A percentile compares a stretch with the other conserved stretches of the same genome.
Evolutionary conservation across 306 rosid genomes (phyloP).

Genomic region (Quercus engelmannii): DNA sequence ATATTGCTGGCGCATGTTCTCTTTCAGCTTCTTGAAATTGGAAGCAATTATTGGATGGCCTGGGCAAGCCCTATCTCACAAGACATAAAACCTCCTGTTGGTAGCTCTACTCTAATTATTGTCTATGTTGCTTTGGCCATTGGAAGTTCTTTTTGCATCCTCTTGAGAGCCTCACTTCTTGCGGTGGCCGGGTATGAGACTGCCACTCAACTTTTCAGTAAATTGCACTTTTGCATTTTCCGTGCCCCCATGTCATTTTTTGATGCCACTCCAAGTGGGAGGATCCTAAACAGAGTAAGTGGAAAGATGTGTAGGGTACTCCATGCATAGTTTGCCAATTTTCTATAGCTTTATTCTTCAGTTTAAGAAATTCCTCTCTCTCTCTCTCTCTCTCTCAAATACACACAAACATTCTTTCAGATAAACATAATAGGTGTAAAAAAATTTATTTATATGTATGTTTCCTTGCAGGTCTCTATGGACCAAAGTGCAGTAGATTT

Average conservation of each 20-base stretch:
- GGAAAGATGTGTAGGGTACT: neutral
- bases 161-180: conserved; percentile 43
- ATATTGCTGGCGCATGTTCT: conserved; percentile 62
- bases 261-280: conserved; percentile 86
- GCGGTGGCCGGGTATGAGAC: conserved; percentile 65
- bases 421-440: neutral
- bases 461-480: conserved; percentile 58
- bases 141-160: conserved; percentile 64
- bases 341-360: neutral
- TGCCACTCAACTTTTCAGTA: conserved; percentile 65
- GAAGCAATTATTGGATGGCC: conserved; percentile 94
- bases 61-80: conserved; percentile 79
- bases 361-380: neutral
- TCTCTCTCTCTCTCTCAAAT: neutral
- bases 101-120: conserved; percentile 37
- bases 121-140: conserved; percentile 68
- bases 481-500: conserved; percentile 71
- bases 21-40: conserved; percentile 77
- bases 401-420: neutral
- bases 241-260: conserved; percentile 91
- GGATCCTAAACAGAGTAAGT: conserved; percentile 77
- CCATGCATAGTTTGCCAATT: neutral
- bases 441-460: neutral
- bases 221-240: conserved; percentile 76
- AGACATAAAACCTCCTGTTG: conserved; percentile 49